phyloP scores from a whole-genome alignment of 805 yeast species.

The Metschnikowia cerradonensis region DNA sequence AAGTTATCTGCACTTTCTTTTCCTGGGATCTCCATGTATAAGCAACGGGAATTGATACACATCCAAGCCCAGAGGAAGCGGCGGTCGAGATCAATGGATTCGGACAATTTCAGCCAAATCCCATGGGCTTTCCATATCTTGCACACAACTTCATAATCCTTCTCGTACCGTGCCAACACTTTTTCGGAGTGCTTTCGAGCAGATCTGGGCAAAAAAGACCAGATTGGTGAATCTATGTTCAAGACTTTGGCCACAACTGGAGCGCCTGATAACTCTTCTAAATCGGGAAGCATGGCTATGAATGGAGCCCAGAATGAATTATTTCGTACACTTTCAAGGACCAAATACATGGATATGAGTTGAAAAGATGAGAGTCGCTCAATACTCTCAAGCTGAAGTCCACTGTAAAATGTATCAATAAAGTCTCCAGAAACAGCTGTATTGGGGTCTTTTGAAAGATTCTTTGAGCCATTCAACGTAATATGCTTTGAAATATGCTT shows the following conservation, averaged over 20 bases:
- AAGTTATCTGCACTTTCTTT: constrained; percentile 58
- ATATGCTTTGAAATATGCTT: constrained; percentile 43
- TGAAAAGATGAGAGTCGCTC: constrained; percentile 55
- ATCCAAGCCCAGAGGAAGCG: constrained; percentile 71
- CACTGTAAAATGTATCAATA: constrained; percentile 29
- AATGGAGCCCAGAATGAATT: constrained; percentile 67
- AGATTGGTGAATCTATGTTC: constrained; percentile 23
- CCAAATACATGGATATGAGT: constrained; percentile 47
- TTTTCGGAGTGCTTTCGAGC: constrained; percentile 36
- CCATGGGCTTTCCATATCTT: not conserved
- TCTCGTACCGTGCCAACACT: constrained; percentile 40
- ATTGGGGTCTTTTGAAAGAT: not conserved
- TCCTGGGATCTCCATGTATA: constrained; percentile 67
- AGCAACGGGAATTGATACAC: constrained; percentile 86
- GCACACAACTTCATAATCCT: constrained; percentile 42
- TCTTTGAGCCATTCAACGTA: constrained; percentile 25
- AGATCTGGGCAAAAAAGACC: constrained; percentile 42
- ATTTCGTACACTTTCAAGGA: constrained; percentile 40
- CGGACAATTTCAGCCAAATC: constrained; percentile 14
- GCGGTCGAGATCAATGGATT: constrained; percentile 16
- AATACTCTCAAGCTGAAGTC: constrained; percentile 31
- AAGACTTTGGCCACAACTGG: constrained; percentile 63
- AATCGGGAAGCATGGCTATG: constrained; percentile 57
- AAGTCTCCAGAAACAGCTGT: constrained; percentile 21
- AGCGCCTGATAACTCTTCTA: constrained; percentile 47